These are phyloP conservation scores for Geranium brycei DNA, from an alignment of 345 rosid species.

Conservation along the genomic window DNA sequence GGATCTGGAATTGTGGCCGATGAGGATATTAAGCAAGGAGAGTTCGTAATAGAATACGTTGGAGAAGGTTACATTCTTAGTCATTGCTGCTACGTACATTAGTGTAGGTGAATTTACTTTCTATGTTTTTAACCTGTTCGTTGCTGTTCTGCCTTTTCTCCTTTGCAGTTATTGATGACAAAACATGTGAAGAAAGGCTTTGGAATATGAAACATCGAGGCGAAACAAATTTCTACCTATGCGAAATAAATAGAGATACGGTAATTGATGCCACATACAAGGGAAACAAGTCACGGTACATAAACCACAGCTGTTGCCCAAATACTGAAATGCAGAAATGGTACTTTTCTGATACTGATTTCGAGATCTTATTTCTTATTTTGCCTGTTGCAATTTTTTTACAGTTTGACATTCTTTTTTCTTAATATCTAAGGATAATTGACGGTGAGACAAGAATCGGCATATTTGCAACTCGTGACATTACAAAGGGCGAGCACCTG, in stretches of 20 bases:
- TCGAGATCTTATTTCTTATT: conserved; percentile 5
- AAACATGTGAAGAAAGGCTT: conserved; percentile 89
- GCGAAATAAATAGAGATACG: conserved; percentile 87
- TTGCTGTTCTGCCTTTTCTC: conserved; percentile 1
- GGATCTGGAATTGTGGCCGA: conserved; percentile 89
- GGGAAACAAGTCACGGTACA: conserved; percentile 90
- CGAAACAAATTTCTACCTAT: conserved; percentile 84
- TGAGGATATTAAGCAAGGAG: conserved; percentile 76
- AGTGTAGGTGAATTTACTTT: not conserved
- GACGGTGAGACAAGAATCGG: conserved; percentile 97
- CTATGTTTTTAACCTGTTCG: not conserved
- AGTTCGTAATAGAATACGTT: conserved; percentile 90
- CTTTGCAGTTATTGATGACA: conserved; percentile 75
- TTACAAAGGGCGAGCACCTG: conserved; percentile 74
- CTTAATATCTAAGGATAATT: conserved; percentile 54
- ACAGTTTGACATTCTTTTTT: conserved; percentile 2
- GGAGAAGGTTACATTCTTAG: conserved; percentile 65
- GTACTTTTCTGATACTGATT: conserved; percentile 27
- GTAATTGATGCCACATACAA: conserved; percentile 94
- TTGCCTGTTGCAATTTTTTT: conserved; percentile 7
- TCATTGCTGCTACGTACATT: not conserved
- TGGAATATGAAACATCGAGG: conserved; percentile 69
- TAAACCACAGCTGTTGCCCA: conserved; percentile 89
- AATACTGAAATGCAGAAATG: conserved; percentile 99
- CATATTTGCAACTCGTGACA: conserved; percentile 67